These are phyloP conservation scores for Auriscalpium vulgare DNA, from an alignment of 768 basidiomycete species.

Conservation along the genomic window DNA sequence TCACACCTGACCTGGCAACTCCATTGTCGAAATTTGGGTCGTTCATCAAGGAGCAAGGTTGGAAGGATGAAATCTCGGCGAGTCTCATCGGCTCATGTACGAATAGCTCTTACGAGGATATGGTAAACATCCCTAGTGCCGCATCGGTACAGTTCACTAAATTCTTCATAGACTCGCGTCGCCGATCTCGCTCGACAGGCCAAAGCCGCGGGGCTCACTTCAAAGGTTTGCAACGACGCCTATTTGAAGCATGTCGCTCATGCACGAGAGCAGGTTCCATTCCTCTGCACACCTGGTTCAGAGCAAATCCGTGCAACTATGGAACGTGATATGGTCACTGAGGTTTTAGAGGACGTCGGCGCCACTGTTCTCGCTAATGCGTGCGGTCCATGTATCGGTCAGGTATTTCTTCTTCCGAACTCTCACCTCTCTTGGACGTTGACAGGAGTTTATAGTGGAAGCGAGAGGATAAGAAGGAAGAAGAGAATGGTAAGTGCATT, in stretches of 20 bases:
- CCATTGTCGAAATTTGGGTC: slow-evolving; percentile 83
- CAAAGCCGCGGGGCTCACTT: slow-evolving; percentile 67
- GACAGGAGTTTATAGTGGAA: slow-evolving; percentile 63
- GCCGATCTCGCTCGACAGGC: slow-evolving; percentile 90
- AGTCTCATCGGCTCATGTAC: slow-evolving; percentile 97
- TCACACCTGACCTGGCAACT: slow-evolving; percentile 94
- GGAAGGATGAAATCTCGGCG: slow-evolving; percentile 91
- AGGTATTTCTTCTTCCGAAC: slow-evolving; percentile 35
- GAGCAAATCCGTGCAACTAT: slow-evolving; percentile 98
- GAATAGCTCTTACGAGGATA: slow-evolving; percentile 95
- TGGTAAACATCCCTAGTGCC: slow-evolving; percentile 41
- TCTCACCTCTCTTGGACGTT: not conserved
- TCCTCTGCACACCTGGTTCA: slow-evolving; percentile 84
- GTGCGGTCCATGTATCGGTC: slow-evolving; percentile 98
- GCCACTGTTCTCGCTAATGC: slow-evolving; percentile 94
- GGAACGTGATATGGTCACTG: slow-evolving; percentile 86
- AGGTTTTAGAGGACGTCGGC: slow-evolving; percentile 79
- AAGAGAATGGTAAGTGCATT: slow-evolving; percentile 72
- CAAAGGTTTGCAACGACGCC: slow-evolving; percentile 41
- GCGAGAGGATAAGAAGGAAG: slow-evolving; percentile 75
- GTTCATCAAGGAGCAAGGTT: slow-evolving; percentile 77
- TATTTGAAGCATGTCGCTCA: not conserved
- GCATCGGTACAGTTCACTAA: not conserved
- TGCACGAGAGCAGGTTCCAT: slow-evolving; percentile 52
- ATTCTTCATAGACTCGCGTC: slow-evolving; percentile 65